Conservation (phyloP, 2,329 filamentous ascomycete genomes). For the Stagonosporopsis tanaceti region DNA sequence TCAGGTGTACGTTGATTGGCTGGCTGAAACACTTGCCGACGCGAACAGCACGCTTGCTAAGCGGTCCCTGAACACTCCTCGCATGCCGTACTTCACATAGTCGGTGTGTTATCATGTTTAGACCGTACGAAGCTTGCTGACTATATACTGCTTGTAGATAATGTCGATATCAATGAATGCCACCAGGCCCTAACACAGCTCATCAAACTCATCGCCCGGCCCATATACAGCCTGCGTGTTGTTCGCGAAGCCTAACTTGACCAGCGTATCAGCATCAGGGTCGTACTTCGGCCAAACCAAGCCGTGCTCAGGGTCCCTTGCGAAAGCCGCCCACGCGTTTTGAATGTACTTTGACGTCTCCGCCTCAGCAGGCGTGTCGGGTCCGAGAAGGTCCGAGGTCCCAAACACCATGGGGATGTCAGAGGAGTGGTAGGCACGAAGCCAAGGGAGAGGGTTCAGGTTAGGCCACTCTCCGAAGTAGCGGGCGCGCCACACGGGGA, state of each 20-base stretch:
- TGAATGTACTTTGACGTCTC: conserved; percentile 44
- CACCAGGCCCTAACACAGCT: conserved; percentile 11
- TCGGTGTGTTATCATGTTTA: neutral
- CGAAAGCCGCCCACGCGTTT: conserved; percentile 42
- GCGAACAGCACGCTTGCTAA: conserved; percentile 1
- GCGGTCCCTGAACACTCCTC: neutral
- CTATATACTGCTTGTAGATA: neutral
- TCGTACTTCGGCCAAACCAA: conserved; percentile 29
- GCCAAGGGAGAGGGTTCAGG: conserved; percentile 29
- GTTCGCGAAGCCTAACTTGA: conserved; percentile 28
- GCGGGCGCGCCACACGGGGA: conserved; percentile 28
- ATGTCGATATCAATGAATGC: neutral
- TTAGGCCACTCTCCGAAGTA: conserved; percentile 33
- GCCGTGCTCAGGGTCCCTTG: conserved; percentile 36
- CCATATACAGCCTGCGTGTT: conserved; percentile 45
- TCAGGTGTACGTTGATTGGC: conserved; percentile 6
- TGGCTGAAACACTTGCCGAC: neutral
- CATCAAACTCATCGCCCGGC: conserved; percentile 34
- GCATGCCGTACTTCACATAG: neutral
- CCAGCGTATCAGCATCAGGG: conserved; percentile 22
- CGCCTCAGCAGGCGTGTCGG: conserved; percentile 32
- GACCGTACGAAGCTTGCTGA: neutral
- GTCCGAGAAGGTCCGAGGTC: conserved; percentile 27
- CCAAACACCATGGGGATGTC: conserved; percentile 39
- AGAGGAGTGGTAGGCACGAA: conserved; percentile 35